Base-by-base conservation (phyloP, 768 basidiomycete species). In the Leccinum truebloodii region DNA sequence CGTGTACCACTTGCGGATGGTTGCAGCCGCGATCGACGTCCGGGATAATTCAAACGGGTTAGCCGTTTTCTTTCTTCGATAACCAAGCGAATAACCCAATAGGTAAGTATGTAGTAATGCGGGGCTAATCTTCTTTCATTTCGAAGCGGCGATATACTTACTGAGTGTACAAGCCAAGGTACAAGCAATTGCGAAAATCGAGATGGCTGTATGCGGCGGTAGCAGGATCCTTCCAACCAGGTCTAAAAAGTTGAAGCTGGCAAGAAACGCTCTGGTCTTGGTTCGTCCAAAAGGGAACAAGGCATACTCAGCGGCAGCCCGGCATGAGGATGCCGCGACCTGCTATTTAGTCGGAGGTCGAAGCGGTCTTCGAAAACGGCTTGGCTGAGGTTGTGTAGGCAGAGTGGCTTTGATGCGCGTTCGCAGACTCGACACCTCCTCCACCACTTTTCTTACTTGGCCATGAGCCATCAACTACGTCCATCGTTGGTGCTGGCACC, bases 401-500 rank as follows among this genome's bases (percentile, higher is more conserved):
- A 65, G 67, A 61, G 71, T 75, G 71, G 71, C 71, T 75, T 67
- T 72, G 62, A 71, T 69, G 67, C 62, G 72, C 71, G 67, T 70
- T 68, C 65, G 57, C 64, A 58, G 59, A 68, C 66, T 61, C 56
- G 59, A 59, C 63, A 54, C 63, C 54, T 59, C 67, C 60, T 69
- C 68, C 61, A 69, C 66, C 65, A 67, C 67, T 62, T 63, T 69
- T 62, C 62, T 68, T 60, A 55, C 62, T 53, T 68, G 76, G 78
- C 75, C 69, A 90, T 88, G 87, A 86, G 78, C 77, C 78, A 81
- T 66, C 80, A 78, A 70, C 80, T 80, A 71, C 84, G 88, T 59
- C 91, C 92, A 24, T 78, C 80, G 65, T 80, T 93, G 59, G 80
- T 85, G 64, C 83, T 94, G 41, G 86, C 88, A 67, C 92, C 92